Conservation (phyloP, 78 protist genomes). For the Mastigamoeba balamuthi region DNA sequence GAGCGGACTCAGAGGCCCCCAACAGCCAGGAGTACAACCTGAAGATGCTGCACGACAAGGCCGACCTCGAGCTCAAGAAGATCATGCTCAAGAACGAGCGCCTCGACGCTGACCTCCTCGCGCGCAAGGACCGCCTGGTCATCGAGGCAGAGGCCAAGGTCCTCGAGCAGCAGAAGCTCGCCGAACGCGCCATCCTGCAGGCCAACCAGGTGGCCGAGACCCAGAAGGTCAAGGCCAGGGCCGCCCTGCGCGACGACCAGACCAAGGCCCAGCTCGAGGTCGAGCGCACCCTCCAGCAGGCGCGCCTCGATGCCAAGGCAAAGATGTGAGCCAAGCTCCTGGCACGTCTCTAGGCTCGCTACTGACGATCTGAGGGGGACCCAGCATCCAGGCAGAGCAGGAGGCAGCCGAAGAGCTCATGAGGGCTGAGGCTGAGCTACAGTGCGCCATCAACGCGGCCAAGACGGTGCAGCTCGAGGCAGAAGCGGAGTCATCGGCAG, state of each 20-base stretch:
- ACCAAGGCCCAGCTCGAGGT: not conserved
- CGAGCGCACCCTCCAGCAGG: not conserved
- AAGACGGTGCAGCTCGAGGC: not conserved
- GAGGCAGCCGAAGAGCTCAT: not conserved
- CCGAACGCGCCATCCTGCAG: not conserved
- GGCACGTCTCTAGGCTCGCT: too few relatives aligned
- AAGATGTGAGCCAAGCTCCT: not conserved
- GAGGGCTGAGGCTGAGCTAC: not conserved
- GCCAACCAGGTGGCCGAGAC: not conserved
- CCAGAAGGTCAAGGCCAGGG: not conserved
- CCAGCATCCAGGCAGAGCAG: not conserved
- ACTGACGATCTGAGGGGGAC: not conserved
- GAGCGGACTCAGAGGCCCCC: too few relatives aligned
- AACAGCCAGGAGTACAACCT: not conserved
- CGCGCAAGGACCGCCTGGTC: not conserved
- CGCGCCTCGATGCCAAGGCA: not conserved
- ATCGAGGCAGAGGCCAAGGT: not conserved
- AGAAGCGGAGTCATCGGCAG: not conserved
- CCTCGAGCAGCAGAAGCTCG: not conserved
- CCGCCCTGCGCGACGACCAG: not conserved
- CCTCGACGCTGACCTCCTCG: not conserved
- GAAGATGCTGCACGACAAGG: not conserved
- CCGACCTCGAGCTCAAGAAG: not conserved
- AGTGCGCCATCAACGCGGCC: not conserved
- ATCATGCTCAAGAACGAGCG: not conserved